Percentiles rank a stretch among this genome's conserved stretches.
Evolutionary conservation across 805 yeast species (phyloP).

Genomic region (Lipomyces kockii): DNA sequence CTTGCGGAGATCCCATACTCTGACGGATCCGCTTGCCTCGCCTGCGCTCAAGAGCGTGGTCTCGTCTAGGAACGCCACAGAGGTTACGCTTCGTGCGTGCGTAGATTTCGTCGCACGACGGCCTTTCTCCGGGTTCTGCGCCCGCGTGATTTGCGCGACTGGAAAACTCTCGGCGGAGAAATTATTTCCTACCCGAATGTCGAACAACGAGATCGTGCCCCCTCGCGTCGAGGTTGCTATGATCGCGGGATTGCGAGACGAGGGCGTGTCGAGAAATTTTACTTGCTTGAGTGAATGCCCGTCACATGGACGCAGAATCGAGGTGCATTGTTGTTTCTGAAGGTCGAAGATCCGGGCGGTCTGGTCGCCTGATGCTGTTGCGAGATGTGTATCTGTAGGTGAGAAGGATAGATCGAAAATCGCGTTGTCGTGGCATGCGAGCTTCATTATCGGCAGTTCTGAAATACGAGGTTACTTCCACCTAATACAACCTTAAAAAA

Average conservation of each 20-base stretch:
- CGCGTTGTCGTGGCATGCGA: constrained; percentile 32
- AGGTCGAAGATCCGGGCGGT: constrained; percentile 33
- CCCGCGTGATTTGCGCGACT: constrained; percentile 15
- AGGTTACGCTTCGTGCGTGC: constrained; percentile 27
- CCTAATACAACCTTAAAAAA: background rate
- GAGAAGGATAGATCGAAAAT: constrained; percentile 32
- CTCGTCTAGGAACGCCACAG: constrained; percentile 23
- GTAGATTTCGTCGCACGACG: constrained; percentile 5
- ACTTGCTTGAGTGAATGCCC: constrained; percentile 29
- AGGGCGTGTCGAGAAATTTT: constrained; percentile 15
- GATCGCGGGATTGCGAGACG: background rate
- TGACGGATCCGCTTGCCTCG: constrained; percentile 19
- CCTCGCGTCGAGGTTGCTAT: constrained; percentile 21
- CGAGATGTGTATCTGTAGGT: constrained; percentile 14
- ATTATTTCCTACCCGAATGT: constrained; percentile 9
- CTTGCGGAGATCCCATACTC: constrained; percentile 30
- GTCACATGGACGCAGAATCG: constrained; percentile 14
- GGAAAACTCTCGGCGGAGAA: constrained; percentile 4
- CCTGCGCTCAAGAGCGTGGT: constrained; percentile 26
- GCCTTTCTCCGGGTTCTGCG: constrained; percentile 28
- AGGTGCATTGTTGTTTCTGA: constrained; percentile 17
- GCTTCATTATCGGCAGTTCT: constrained; percentile 12
- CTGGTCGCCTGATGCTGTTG: constrained; percentile 31
- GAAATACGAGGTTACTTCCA: background rate
- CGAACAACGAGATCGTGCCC: constrained; percentile 31